A percentile compares a stretch with the other conserved stretches of the same genome.
phyloP scores from a whole-genome alignment of 495 filamentous ascomycete genomes.

The Cetradonia linearis region DNA sequence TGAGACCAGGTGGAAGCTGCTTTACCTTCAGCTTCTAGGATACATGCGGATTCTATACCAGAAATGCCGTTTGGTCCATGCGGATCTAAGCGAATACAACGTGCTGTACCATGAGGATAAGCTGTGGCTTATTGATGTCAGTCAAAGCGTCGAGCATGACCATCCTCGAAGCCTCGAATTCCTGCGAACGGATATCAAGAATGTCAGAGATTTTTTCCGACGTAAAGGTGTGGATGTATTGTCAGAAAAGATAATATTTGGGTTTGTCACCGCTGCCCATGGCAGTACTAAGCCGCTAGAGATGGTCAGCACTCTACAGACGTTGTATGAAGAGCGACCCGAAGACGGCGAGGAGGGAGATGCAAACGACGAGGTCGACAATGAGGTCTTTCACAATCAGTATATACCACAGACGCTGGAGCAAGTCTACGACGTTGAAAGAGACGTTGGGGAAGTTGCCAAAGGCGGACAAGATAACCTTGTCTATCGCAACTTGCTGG shows the following conservation, averaged over 20 bases:
- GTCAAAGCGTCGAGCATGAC: conserved; percentile 92
- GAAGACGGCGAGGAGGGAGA: conserved; percentile 33
- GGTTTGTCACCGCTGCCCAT: conserved; percentile 58
- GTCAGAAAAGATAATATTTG: conserved; percentile 61
- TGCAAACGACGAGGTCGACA: conserved; percentile 55
- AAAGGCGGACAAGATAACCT: conserved; percentile 61
- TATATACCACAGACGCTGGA: conserved; percentile 91
- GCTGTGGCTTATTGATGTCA: conserved; percentile 93
- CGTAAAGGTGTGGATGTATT: conserved; percentile 72
- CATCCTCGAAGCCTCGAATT: conserved; percentile 88
- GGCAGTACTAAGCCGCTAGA: conserved; percentile 42
- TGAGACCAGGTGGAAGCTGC: conserved; percentile 52
- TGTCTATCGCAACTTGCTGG: conserved; percentile 72
- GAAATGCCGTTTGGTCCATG: conserved; percentile 81
- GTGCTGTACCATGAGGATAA: conserved; percentile 76
- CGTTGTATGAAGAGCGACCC: conserved; percentile 36
- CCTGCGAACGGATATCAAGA: conserved; percentile 95
- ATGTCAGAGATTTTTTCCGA: conserved; percentile 82
- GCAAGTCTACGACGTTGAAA: conserved; percentile 91
- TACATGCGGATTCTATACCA: conserved; percentile 91
- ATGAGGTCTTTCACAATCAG: conserved; percentile 86
- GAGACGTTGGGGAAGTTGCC: conserved; percentile 68
- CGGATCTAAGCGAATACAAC: conserved; percentile 96
- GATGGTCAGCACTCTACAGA: conserved; percentile 42
- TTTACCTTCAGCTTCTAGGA: conserved; percentile 75